Evolutionary conservation across 768 basidiomycete genomes (phyloP), one percentile per base, ranked within the genome.

Genomic region (Brasilioporus rufonigricans): DNA sequence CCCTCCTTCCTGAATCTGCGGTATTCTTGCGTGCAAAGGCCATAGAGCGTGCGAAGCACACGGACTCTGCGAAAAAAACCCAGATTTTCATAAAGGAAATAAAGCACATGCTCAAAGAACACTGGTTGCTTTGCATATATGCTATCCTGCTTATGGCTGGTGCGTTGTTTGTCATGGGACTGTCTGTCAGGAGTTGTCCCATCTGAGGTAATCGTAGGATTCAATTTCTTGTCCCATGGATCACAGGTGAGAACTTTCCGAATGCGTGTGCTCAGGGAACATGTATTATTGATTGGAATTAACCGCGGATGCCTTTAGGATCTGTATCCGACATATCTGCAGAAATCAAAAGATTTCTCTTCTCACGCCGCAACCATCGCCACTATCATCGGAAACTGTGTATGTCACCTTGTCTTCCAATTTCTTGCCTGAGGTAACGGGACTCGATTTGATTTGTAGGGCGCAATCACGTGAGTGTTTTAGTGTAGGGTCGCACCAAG

Each of bases 121-220:
- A 97, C 67, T 96, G 93, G 93, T 48, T 82, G 24, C 66, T 89
- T 40, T 91, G 89, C 65, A 82, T 94, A 53, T 95, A 94, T 62
- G 88, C 89, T 8, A 77, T 94, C 24, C 72, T 93, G 33, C 79
- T 94, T 55, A 91, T 93, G 89, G 85, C 88, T 5, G 76, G 75
- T 75, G 36, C 43, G 67, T 67, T 14, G 12, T 54, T 58, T 33
- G 7, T n/a, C n/a, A 1, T 18, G 12, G 14, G 1, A 7, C 24
- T 12, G 2, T 21, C 33, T 21, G 1, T 19, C 18, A 12, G 11
- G 4, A 10, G 2, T 35, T 27, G 3, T 32, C 51, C 49, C 6
- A 52, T 50, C 10, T 4, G 13, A 12, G 26, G 18, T 16, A 10
- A 32, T 55, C 32, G 5, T 26, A 84, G 84, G 84, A 12, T 87